A percentile compares a stretch with the other conserved stretches of the same genome.
phyloP scores from a whole-genome alignment of 176 grass and related monocot genomes.

The Rhynchospora tenuis region DNA sequence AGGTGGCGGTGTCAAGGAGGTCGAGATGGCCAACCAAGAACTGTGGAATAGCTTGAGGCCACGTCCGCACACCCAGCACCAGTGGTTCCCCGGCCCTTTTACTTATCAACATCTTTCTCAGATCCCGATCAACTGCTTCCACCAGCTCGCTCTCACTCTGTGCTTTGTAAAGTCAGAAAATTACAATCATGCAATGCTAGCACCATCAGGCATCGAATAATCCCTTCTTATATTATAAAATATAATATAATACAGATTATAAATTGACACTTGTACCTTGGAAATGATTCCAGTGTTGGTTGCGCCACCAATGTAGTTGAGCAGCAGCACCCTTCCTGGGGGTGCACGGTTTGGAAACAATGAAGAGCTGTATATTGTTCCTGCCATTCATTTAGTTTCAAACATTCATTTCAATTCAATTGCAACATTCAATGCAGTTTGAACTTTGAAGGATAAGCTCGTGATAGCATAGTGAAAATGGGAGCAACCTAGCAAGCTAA shows the following conservation, averaged over 20 bases:
- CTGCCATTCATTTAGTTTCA: slow-evolving; percentile 28
- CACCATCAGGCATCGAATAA: not conserved
- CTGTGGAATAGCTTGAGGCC: slow-evolving; percentile 92
- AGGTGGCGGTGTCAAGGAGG: slow-evolving; percentile 53
- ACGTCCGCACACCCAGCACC: slow-evolving; percentile 66
- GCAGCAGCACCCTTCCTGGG: slow-evolving; percentile 71
- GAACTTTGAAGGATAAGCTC: not conserved
- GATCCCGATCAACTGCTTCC: slow-evolving; percentile 74
- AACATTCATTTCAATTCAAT: not conserved
- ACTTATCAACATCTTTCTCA: slow-evolving; percentile 85
- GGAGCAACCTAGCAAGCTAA: not conserved
- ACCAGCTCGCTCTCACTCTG: slow-evolving; percentile 75
- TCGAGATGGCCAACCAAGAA: slow-evolving; percentile 84
- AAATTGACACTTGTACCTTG: slow-evolving; percentile 45
- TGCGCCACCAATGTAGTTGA: slow-evolving; percentile 93
- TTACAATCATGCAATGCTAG: not conserved
- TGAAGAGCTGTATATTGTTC: slow-evolving; percentile 93
- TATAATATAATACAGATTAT: not conserved
- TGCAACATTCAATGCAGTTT: not conserved
- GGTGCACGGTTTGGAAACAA: slow-evolving; percentile 93
- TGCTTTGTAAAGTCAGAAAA: slow-evolving; percentile 11
- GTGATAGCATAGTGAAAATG: not conserved
- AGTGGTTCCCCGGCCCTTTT: slow-evolving; percentile 55
- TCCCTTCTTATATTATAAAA: not conserved
- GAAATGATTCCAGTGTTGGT: slow-evolving; percentile 79